Conservation (phyloP, 164 flowering plant species). For the Magnolia sinica region DNA sequence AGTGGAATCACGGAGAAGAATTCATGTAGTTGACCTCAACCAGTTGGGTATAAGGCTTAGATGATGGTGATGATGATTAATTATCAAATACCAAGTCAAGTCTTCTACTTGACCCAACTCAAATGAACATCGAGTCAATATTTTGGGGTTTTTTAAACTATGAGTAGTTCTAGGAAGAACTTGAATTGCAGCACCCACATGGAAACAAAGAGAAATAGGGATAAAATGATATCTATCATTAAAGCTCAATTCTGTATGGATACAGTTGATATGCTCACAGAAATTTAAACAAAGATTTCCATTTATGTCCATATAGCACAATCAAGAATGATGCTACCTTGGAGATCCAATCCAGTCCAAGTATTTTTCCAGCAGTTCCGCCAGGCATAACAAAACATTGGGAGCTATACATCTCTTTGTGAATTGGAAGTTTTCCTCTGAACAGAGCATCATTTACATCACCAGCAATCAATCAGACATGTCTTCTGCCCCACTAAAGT, state of each 20-base stretch:
- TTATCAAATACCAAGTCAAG: no score
- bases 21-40: no score
- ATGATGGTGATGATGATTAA: no score
- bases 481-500: slow-evolving; percentile 77
- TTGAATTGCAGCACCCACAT: not conserved
- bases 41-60: no score
- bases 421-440: not conserved
- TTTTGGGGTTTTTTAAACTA: no score
- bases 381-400: not conserved
- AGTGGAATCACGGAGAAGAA: no score
- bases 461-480: slow-evolving; percentile 54
- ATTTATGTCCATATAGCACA: slow-evolving; percentile 1
- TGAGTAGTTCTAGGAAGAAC: no score
- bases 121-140: no score
- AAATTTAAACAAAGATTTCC: slow-evolving; percentile 1
- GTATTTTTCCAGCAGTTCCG: not conserved
- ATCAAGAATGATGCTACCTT: not conserved
- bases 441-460: not conserved
- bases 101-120: no score
- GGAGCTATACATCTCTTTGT: not conserved
- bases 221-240: not conserved
- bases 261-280: slow-evolving; percentile 6
- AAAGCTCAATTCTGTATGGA: not conserved
- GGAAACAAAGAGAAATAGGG: not conserved
- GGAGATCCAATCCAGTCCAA: slow-evolving; percentile 2